Evolutionary conservation across 2,329 filamentous ascomycete species (phyloP).

Genomic region (Plenodomus tracheiphilus): DNA sequence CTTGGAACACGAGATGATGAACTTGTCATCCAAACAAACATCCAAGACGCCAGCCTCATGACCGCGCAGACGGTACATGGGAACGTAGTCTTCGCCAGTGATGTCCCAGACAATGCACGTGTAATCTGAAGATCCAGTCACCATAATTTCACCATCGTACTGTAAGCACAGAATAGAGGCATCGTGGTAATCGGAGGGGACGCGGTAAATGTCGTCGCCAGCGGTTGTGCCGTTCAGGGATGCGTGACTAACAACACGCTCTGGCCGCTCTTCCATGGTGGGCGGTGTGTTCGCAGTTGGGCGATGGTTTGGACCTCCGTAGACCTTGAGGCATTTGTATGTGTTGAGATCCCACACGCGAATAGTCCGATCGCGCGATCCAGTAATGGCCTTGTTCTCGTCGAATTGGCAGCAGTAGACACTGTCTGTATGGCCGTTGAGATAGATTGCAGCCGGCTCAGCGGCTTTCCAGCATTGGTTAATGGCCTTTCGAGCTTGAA

Average conservation of each 20-base stretch:
- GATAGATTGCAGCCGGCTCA: slow-evolving; percentile 79
- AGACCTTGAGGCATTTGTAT: slow-evolving; percentile 80
- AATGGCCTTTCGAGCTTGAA: slow-evolving; percentile 73
- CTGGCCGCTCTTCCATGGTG: slow-evolving; percentile 46
- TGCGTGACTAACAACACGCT: slow-evolving; percentile 49
- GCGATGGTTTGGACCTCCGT: slow-evolving; percentile 72
- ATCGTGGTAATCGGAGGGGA: slow-evolving; percentile 69
- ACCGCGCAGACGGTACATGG: slow-evolving; percentile 74
- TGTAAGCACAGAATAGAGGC: slow-evolving; percentile 94
- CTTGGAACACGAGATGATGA: slow-evolving; percentile 97
- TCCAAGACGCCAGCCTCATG: slow-evolving; percentile 91
- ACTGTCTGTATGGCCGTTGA: slow-evolving; percentile 91
- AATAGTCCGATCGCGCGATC: slow-evolving; percentile 92
- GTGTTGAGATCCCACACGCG: slow-evolving; percentile 95
- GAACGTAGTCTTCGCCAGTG: slow-evolving; percentile 65
- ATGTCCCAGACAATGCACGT: slow-evolving; percentile 92
- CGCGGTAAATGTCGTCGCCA: slow-evolving; percentile 52
- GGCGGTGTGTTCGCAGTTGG: slow-evolving; percentile 55
- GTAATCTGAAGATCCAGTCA: slow-evolving; percentile 91
- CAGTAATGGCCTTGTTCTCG: slow-evolving; percentile 96
- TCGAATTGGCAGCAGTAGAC: slow-evolving; percentile 99
- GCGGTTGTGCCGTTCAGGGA: slow-evolving; percentile 53
- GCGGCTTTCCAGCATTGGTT: slow-evolving; percentile 79
- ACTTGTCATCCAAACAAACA: slow-evolving; percentile 85
- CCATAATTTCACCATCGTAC: slow-evolving; percentile 89